A percentile compares a stretch with the other conserved stretches of the same genome.
Evolutionary conservation across 1,284 basidiomycete species (phyloP).

Genomic region (Porodaedalea pini): DNA sequence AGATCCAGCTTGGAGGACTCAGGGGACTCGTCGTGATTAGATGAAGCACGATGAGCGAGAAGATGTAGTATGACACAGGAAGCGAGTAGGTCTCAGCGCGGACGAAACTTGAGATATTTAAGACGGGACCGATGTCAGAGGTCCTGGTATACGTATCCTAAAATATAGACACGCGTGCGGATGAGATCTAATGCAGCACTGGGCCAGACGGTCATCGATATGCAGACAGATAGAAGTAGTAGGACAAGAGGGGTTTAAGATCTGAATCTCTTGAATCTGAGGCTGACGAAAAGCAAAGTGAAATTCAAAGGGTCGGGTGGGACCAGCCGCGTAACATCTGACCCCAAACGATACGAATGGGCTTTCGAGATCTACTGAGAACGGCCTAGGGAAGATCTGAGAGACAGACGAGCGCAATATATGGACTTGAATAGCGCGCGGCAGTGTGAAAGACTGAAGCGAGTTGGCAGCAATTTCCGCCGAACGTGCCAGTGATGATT

Average conservation of each 20-base stretch:
- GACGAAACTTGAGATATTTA: background rate
- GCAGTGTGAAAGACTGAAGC: too few relatives aligned
- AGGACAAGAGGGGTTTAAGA: background rate
- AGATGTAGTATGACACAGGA: background rate
- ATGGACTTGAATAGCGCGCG: too few relatives aligned
- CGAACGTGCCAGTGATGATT: background rate
- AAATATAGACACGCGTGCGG: background rate
- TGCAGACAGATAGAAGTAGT: background rate
- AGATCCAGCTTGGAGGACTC: slow-evolving; percentile 19
- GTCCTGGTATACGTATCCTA: background rate
- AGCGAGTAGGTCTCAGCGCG: background rate
- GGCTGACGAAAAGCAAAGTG: background rate
- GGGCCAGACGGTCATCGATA: slow-evolving; percentile 1
- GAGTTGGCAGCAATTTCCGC: background rate
- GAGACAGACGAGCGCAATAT: background rate
- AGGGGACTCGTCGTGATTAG: background rate
- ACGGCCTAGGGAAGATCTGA: background rate
- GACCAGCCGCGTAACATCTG: background rate
- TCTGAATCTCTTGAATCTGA: slow-evolving; percentile 1
- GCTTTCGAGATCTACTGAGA: background rate
- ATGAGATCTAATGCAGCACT: background rate
- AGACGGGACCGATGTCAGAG: background rate
- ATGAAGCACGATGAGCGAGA: background rate
- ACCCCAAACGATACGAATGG: background rate
- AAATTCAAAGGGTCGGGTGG: background rate